phyloP scores from a whole-genome alignment of 768 basidiomycete species.

The Hygrocybe punicea region DNA sequence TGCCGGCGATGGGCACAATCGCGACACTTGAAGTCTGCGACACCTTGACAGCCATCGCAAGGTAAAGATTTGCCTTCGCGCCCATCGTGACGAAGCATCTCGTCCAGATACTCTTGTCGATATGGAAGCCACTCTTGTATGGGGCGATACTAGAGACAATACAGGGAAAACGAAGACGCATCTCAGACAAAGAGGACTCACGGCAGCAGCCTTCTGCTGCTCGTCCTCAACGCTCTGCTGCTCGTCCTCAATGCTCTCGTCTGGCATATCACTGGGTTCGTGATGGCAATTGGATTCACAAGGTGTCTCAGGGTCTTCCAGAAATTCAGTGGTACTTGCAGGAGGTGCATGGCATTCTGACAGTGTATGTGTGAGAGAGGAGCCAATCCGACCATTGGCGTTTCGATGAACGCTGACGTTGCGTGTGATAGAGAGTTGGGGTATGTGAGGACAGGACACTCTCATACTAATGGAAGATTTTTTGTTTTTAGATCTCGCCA shows the following conservation, averaged over 20 bases:
- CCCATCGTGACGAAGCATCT: background rate
- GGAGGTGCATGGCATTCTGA: background rate
- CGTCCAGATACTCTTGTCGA: background rate
- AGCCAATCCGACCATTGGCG: background rate
- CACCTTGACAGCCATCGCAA: background rate
- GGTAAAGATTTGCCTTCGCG: background rate
- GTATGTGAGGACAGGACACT: too few species aligned
- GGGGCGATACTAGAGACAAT: background rate
- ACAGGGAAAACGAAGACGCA: background rate
- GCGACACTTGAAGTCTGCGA: background rate
- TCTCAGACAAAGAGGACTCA: background rate
- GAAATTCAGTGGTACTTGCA: background rate
- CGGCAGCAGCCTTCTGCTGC: background rate
- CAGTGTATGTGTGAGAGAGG: background rate
- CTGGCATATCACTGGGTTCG: too few species aligned
- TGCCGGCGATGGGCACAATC: background rate
- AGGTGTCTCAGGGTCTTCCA: background rate
- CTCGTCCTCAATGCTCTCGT: too few species aligned
- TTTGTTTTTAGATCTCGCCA: too few species aligned
- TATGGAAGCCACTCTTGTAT: constrained; percentile 2
- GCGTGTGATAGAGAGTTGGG: background rate
- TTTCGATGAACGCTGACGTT: background rate
- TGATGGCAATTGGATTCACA: too few species aligned
- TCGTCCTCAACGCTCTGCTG: background rate
- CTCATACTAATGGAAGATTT: too few species aligned